Evolutionary conservation across 352 stramenopile genomes (phyloP), one percentile per base, ranked within the genome.

Genomic region (Globisporangium barbulae): DNA sequence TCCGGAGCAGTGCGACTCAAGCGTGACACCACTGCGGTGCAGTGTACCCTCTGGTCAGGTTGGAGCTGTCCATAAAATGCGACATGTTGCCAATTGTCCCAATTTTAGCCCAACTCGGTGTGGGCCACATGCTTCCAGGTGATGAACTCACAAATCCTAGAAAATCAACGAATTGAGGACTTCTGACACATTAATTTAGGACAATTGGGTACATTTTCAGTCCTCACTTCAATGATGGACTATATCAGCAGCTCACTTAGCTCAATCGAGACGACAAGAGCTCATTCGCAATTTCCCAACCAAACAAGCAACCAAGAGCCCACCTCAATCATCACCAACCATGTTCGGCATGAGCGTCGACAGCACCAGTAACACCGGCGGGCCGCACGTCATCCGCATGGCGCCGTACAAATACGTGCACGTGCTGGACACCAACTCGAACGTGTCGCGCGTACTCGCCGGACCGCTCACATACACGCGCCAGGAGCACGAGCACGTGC

Each of bases 351-450:
- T n/a, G 52, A 69, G n/a, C 50, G 72, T 69, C 9, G 42, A 65
- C 19, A 41, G 66, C 58, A 39, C 65, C 10, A 74, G 71, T 17
- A 45, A 45, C 39, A 13, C 13, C 53, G 75, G 70, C 31, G 79
- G 81, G 13, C 79, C 81, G 21, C 84, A 81, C 55, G 85, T 93
- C 48, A 88, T 93, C 54, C 83, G 81, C 56, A 71, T 93, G 22
- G 70, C 85, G 48, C 82, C 85, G 0, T 91, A 93, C 79, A 90
- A 93, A 67, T 93, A 91, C 56, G 78, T 93, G 1, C 79, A 93
- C 63, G 78, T 93, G 64, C 85, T 91, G 7, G 85, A 93, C 72
- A 93, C 85, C 62, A 93, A 93, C 78, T 89, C 80, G 50, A 93
- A 93, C 53, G 83, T 93, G 17, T 86, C 85, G 35, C 82, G 85